Base-by-base conservation (phyloP, 768 basidiomycete genomes). In the Trametes punicea region DNA sequence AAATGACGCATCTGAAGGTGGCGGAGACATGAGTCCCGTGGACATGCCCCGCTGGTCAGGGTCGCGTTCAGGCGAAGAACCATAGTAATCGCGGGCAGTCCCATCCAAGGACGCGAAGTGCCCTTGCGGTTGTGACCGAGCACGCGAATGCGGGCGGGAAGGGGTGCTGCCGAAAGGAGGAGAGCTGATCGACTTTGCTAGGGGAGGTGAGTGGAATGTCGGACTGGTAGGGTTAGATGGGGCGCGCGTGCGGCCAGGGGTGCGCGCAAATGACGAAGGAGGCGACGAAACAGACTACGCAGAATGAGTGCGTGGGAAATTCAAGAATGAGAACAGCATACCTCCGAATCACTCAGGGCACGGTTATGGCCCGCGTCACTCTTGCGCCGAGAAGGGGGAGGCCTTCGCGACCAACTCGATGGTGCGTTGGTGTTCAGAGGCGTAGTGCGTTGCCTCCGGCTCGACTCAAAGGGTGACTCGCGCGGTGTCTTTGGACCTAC, bases 361-460 rank as follows among this genome's bases (percentile, higher is more conserved):
- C 71, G 74, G 38, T 68, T 70, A 39, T 74, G 69, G n/a, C 86
- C 85, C 9, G 87, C 88, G 62, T 88, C 81, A 57, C 90, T 91
- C 72, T 79, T 88, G 50, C 88, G 75, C 51, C 90, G 77, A 42
- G 77, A 72, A 6, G 85, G 84, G 13, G 88, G 88, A 4, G 87
- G 88, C 3, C 87, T 81, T 59, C 82, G 85, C 26, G 79, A 66
- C 86, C 89, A 91, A 62, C 87, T 90, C 2, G 90, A 90, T 0
- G 90, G 90, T 1, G 87, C 81, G 26, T 51, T 56, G 20, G 69
- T 73, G 3, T 67, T 68, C 2, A 90, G 71, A 0, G 89, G 90
- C 0, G 83, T 83, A 8, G 87, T 77, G 18, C 90, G 80, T 66
- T 90, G 88, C 56, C 90, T 73, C 27, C 80, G 77, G 42, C 85